Conservation (phyloP, 768 basidiomycete genomes). For the Tylopilus plumbeoviolaceoides region DNA sequence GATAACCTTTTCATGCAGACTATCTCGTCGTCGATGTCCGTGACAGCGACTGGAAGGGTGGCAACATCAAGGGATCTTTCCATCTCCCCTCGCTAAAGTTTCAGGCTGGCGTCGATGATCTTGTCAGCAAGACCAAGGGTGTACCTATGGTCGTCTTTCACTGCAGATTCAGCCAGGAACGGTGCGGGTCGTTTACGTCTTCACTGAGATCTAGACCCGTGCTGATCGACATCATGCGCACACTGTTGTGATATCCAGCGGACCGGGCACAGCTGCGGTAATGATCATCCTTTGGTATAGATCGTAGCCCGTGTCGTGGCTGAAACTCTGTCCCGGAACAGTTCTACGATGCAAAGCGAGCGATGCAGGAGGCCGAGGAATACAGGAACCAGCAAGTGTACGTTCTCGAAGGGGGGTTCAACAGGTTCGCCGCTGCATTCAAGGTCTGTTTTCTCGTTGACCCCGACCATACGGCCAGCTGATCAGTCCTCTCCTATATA, state of each 20-base stretch:
- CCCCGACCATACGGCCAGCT: too few relatives aligned
- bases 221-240: conserved; percentile 5
- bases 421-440: conserved; percentile 63
- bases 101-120: conserved; percentile 48
- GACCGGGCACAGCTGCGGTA: conserved; percentile 76
- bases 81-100: conserved; percentile 65
- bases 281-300: conserved; percentile 16
- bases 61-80: conserved; percentile 65
- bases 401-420: conserved; percentile 71
- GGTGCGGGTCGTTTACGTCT: conserved; percentile 41
- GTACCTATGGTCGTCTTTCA: conserved; percentile 71
- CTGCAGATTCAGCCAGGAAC: conserved; percentile 69
- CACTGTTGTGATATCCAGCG: conserved; percentile 38
- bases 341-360: conserved; percentile 67
- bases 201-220: neutral
- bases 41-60: conserved; percentile 76
- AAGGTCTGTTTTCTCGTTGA: conserved; percentile 40
- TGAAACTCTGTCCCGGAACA: conserved; percentile 23
- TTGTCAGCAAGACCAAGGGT: conserved; percentile 58
- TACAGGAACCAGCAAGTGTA: conserved; percentile 52
- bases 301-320: neutral
- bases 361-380: conserved; percentile 37
- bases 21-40: conserved; percentile 81
- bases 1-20: conserved; percentile 33
- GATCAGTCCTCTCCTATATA: conserved; percentile 5